Evolutionary conservation across 139 green algal genomes (phyloP).

Genomic region (Tetradesmus obliquus): DNA sequence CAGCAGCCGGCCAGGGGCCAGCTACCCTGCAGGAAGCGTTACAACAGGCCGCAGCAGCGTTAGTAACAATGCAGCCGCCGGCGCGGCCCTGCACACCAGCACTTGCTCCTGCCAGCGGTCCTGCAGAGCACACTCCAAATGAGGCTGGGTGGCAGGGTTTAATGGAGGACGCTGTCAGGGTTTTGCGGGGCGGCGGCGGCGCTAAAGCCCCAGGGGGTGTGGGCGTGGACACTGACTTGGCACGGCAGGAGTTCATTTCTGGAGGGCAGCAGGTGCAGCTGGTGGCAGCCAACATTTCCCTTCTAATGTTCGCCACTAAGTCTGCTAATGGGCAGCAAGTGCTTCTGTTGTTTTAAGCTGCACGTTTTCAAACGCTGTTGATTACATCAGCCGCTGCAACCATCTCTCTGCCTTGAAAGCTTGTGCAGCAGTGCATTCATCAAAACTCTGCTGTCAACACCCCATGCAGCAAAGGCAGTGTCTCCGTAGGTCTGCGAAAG

Average conservation of each 20-base stretch:
- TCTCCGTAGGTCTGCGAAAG: no score
- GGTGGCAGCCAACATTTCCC: no score
- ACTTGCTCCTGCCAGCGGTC: conserved; percentile 2
- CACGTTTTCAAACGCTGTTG: no score
- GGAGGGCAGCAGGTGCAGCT: conserved; percentile 70
- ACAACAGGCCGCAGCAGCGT: not conserved
- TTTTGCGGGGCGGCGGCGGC: conserved; percentile 15
- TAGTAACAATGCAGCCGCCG: conserved; percentile 40
- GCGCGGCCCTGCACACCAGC: conserved; percentile 47
- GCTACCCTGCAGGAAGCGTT: conserved; percentile 17
- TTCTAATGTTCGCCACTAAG: no score
- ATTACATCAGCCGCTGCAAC: no score
- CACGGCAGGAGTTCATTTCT: conserved; percentile 75
- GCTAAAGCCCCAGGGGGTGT: not conserved
- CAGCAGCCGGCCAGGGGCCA: conserved; percentile 15
- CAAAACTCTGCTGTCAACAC: no score
- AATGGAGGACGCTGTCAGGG: conserved; percentile 50
- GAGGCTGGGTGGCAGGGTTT: conserved; percentile 57
- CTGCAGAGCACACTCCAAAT: conserved; percentile 58
- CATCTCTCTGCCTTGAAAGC: no score
- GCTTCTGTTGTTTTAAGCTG: no score
- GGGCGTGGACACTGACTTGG: conserved; percentile 61
- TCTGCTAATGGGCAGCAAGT: no score
- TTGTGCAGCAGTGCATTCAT: no score
- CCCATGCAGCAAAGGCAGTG: no score